Base-by-base conservation (phyloP, 148 eudicot genomes). In the Rhododendron molle region DNA sequence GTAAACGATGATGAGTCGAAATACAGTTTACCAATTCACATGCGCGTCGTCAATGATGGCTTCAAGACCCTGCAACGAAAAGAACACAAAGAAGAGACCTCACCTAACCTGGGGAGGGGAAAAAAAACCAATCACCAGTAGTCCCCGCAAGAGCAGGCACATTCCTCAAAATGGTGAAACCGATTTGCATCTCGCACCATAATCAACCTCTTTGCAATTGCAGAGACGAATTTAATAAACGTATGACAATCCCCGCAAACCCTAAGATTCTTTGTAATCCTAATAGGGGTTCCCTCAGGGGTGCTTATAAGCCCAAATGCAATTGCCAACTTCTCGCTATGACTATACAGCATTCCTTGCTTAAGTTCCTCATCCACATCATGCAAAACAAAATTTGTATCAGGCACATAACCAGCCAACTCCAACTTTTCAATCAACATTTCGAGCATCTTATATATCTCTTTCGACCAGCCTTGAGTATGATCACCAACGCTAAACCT, bases 141-240 rank as follows among this genome's bases (percentile, higher is more conserved):
- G 44, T 88, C 88, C 58, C 88, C 44, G 84, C 90, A 86, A 86
- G 88, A 86, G 36, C 88, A 88, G 44, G 46, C 56, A 38, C 85
- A 85, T 60, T 86, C 84, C 18, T 47, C 52, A 23, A 88, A 88
- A 43, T 79, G 87, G 62, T 85, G 90, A 79, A 88, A 88, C 50
- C 90, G 81, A 58, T 86, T 88, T 44, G 90, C 90, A 86, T 88
- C 88, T 13, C 88, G 90, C 43, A 76, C 86, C 83, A 86, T 34
- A 86, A 88, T 86, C 67, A 72, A 3, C 47, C 90, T 78, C 69
- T 71, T 26, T 13, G 84, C 80, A 72, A 83, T 86, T 26, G 60
- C 76, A 79, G 88, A 85, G 1, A 85, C 88, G 32, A 83, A 56
- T 83, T 88, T 88, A 52, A 79, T 67, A 80, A 85, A 85, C 81